A percentile compares a stretch with the other conserved stretches of the same genome.
These are phyloP conservation scores for Mucor velutinosus DNA, from an alignment of 371 early-diverging fungal genomes.

Conservation along the genomic window DNA sequence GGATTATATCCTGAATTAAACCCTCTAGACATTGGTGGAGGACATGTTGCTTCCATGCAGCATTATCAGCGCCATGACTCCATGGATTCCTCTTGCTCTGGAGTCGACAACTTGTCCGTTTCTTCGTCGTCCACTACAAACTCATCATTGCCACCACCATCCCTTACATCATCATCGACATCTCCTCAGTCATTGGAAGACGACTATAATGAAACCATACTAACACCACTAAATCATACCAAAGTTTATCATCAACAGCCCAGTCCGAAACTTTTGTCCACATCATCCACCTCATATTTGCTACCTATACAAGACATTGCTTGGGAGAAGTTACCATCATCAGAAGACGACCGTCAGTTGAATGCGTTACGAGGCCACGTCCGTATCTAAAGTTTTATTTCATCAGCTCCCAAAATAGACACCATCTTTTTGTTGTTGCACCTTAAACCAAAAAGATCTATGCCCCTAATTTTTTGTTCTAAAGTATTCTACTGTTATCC, in stretches of 20 bases:
- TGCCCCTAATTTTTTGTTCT: neutral
- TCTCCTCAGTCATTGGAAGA: slow-evolving; percentile 38
- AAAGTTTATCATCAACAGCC: neutral
- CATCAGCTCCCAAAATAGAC: neutral
- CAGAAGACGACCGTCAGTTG: slow-evolving; percentile 52
- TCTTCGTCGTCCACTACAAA: neutral
- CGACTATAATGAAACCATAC: slow-evolving; percentile 29
- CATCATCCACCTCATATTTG: neutral
- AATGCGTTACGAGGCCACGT: slow-evolving; percentile 40
- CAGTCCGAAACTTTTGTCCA: neutral
- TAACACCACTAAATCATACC: slow-evolving; percentile 11
- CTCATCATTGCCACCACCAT: slow-evolving; percentile 30
- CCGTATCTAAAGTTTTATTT: slow-evolving; percentile 27
- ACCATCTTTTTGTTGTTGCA: neutral
- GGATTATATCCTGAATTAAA: slow-evolving; percentile 61
- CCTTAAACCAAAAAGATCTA: neutral
- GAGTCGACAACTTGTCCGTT: slow-evolving; percentile 19
- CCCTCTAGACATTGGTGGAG: slow-evolving; percentile 42
- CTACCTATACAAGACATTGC: slow-evolving; percentile 34
- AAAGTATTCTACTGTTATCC: neutral
- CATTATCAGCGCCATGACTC: slow-evolving; percentile 18
- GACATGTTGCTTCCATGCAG: slow-evolving; percentile 21
- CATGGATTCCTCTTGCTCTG: slow-evolving; percentile 12
- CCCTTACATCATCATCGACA: slow-evolving; percentile 29
- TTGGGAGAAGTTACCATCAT: slow-evolving; percentile 40